These are phyloP conservation scores for Telopea speciosissima DNA, from an alignment of 177 flowering plant species.

Conservation along the genomic window DNA sequence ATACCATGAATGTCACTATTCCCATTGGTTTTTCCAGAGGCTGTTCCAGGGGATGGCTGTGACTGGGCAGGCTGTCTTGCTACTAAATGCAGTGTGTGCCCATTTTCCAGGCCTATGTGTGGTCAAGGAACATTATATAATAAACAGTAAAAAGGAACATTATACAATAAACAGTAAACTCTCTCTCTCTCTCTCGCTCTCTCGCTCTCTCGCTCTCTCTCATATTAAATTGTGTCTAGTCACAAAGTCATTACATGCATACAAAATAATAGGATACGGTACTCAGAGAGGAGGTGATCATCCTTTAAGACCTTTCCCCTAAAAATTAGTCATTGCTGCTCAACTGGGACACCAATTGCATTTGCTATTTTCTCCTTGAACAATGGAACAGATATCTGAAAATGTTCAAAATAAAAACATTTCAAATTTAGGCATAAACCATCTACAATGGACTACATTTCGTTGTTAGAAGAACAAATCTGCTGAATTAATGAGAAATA, in stretches of 20 bases:
- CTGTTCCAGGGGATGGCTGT: constrained; percentile 44
- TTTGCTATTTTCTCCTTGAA: constrained; percentile 88
- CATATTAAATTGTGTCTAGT: not conserved
- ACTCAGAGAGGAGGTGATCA: constrained; percentile 74
- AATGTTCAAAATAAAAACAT: constrained; percentile 8
- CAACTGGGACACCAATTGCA: constrained; percentile 68
- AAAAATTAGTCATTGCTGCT: constrained; percentile 86
- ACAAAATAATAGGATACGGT: constrained; percentile 64
- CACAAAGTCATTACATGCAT: not conserved
- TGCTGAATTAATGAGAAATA: too few species aligned
- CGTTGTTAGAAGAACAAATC: not conserved
- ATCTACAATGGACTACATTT: not conserved
- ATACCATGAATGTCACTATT: constrained; percentile 41
- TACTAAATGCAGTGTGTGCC: constrained; percentile 87
- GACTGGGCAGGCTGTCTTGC: constrained; percentile 69
- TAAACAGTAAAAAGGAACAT: too few species aligned
- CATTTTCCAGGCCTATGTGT: constrained; percentile 72
- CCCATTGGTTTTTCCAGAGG: constrained; percentile 39
- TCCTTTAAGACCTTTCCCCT: constrained; percentile 95
- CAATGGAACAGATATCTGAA: constrained; percentile 59
- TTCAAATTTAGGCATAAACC: not conserved
- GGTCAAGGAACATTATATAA: constrained; percentile 28
- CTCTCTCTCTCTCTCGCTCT: too few species aligned
- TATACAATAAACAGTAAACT: too few species aligned
- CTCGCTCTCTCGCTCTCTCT: too few species aligned